Evolutionary conservation across 352 stramenopile species (phyloP), one percentile per base, ranked within the genome.

Genomic region (Globisporangium middletonii): DNA sequence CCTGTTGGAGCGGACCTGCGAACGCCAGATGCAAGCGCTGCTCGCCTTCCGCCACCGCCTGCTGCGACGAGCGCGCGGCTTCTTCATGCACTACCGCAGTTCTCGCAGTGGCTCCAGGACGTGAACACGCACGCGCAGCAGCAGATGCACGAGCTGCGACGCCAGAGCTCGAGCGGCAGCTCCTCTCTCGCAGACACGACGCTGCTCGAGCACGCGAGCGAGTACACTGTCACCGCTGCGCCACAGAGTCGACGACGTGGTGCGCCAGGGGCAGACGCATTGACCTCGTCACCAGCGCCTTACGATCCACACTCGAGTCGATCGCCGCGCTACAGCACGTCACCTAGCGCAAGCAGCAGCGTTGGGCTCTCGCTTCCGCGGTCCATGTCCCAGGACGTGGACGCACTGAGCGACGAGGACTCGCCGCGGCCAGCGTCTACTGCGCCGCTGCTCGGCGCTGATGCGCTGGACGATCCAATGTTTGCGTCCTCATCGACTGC

Each of bases 71-170:
- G 43, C 19, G 19, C 19, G 19, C 43, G 43, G 3, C n/a, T 48
- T 13, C 43, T 48, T 19, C 43, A 48, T 26, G 43, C 43, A 49
- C 51, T 64, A 2, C 63, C 59, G 47, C 67, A 67, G 26, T 55
- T 66, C 50, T 69, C 59, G n/a, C 67, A 71, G 54, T 73, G 66
- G 66, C 59, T 73, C 16, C 55, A 67, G 47, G 35, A 55, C 9
- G 59, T 54, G 15, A 65, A 60, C 52, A 52, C 27, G 8, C 49
- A 56, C 11, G 33, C 49, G 42, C 57, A 57, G 30, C 35, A 53
- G 30, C 49, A 56, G 19, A 55, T 42, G 27, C 23, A 51, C 38
- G 51, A 38, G 3, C 37, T 53, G 16, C 44, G 52, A 23, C 59
- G 45, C 5, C 52, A 59, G n/a, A 16, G 44, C 37, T 59, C 59